These are phyloP conservation scores for Hypoxylon sp. DNA, from an alignment of 2,329 filamentous ascomycete species.

Conservation along the genomic window DNA sequence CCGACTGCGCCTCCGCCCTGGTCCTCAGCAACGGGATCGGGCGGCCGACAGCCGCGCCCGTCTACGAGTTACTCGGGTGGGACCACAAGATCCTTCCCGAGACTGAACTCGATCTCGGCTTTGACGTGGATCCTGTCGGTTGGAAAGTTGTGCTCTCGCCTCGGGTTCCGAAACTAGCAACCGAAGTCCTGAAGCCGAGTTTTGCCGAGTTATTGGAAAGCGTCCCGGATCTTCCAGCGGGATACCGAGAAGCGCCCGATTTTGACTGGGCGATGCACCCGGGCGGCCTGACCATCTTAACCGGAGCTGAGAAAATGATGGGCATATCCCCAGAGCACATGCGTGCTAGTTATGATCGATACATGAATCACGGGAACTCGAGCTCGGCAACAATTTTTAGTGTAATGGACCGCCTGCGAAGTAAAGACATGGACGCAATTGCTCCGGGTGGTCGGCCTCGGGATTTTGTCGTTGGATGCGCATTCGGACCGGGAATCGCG, in stretches of 20 bases:
- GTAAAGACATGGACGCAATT: slow-evolving; percentile 71
- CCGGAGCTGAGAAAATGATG: slow-evolving; percentile 72
- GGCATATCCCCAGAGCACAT: slow-evolving; percentile 73
- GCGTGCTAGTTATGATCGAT: slow-evolving; percentile 78
- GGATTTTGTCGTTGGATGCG: slow-evolving; percentile 76
- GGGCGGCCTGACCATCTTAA: slow-evolving; percentile 76
- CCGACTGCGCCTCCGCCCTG: slow-evolving; percentile 77
- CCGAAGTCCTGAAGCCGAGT: slow-evolving; percentile 65
- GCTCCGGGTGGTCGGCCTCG: slow-evolving; percentile 64
- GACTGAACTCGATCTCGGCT: slow-evolving; percentile 74
- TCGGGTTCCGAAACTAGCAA: slow-evolving; percentile 71
- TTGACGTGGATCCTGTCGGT: slow-evolving; percentile 74
- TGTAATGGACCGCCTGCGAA: slow-evolving; percentile 73
- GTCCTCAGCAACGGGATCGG: slow-evolving; percentile 76
- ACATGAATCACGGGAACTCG: slow-evolving; percentile 77
- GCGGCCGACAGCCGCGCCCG: slow-evolving; percentile 57
- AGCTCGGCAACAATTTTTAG: slow-evolving; percentile 79
- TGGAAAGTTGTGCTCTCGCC: slow-evolving; percentile 78
- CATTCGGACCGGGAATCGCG: slow-evolving; percentile 78
- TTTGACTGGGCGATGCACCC: slow-evolving; percentile 84
- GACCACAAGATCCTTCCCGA: slow-evolving; percentile 74
- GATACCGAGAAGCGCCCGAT: slow-evolving; percentile 64
- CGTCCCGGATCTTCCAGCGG: slow-evolving; percentile 61
- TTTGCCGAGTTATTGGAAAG: slow-evolving; percentile 69
- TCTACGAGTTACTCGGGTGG: slow-evolving; percentile 76